Conservation (phyloP, 148 eudicot genomes). For the Nepenthes gracilis region DNA sequence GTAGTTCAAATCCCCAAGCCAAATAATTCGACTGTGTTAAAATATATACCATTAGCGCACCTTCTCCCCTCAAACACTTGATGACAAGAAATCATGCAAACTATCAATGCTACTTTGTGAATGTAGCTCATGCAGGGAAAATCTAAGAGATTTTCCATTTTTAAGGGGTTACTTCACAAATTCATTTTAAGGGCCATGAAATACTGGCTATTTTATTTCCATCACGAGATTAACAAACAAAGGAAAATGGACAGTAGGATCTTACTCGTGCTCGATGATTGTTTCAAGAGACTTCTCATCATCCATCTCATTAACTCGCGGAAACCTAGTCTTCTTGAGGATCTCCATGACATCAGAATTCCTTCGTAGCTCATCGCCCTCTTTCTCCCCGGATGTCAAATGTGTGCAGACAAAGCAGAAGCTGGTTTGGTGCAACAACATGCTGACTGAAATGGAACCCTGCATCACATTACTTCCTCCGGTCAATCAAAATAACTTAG, state of each 20-base stretch:
- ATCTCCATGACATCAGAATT: conserved; percentile 94
- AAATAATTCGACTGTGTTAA: conserved; percentile 68
- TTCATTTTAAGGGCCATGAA: too few species aligned
- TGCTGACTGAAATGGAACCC: conserved; percentile 96
- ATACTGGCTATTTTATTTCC: too few species aligned
- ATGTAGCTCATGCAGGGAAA: too few species aligned
- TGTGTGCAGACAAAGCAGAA: conserved; percentile 95
- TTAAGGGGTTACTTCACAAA: too few species aligned
- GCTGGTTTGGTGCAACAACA: conserved; percentile 88
- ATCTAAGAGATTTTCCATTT: too few species aligned
- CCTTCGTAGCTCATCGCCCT: conserved; percentile 87
- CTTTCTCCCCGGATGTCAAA: conserved; percentile 92
- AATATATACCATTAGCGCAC: conserved; percentile 1
- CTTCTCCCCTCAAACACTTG: not conserved
- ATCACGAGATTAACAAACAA: too few species aligned
- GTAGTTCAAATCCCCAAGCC: conserved; percentile 97
- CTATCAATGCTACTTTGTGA: too few species aligned
- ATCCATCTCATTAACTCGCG: conserved; percentile 40
- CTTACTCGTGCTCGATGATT: conserved; percentile 89
- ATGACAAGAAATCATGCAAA: not conserved
- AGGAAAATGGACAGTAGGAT: not conserved
- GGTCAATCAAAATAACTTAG: not conserved
- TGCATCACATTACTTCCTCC: conserved; percentile 11
- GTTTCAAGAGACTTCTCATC: conserved; percentile 90
- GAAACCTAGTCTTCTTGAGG: conserved; percentile 84